Conservation (phyloP, 2,329 filamentous ascomycete species). For the Hypoxylon sp. region DNA sequence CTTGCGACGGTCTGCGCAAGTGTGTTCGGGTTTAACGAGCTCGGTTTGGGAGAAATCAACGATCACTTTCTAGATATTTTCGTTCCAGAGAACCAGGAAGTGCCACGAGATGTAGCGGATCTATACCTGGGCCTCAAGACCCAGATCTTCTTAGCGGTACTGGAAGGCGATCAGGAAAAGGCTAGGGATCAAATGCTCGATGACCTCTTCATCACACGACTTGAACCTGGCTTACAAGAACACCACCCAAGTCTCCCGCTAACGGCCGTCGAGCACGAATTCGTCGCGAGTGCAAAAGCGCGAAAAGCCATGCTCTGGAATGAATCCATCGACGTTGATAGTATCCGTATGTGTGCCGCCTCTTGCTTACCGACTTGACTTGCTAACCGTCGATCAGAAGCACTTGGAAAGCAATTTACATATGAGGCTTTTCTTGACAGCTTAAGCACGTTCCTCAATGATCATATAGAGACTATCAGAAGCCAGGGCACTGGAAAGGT, state of each 20-base stretch:
- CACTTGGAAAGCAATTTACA: constrained; percentile 44
- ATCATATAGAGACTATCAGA: constrained; percentile 44
- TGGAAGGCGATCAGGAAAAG: constrained; percentile 42
- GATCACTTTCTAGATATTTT: constrained; percentile 45
- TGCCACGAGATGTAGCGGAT: constrained; percentile 44
- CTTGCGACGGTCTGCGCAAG: constrained; percentile 46
- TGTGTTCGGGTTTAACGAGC: constrained; percentile 46
- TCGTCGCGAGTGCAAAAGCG: constrained; percentile 40
- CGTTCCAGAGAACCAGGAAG: constrained; percentile 39
- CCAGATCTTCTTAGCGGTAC: constrained; percentile 44
- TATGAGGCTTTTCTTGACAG: constrained; percentile 47
- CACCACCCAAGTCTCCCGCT: constrained; percentile 42
- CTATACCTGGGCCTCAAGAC: constrained; percentile 46
- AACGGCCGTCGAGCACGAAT: constrained; percentile 40
- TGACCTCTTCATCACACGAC: constrained; percentile 41
- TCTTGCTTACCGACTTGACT: neutral
- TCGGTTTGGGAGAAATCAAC: constrained; percentile 45
- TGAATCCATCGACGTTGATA: constrained; percentile 38
- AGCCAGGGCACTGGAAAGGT: constrained; percentile 38
- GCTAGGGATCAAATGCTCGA: constrained; percentile 41
- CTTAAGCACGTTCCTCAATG: constrained; percentile 45
- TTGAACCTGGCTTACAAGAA: constrained; percentile 39
- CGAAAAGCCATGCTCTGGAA: constrained; percentile 43
- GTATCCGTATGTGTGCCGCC: constrained; percentile 39
- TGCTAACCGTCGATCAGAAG: constrained; percentile 34